phyloP scores from a whole-genome alignment of 2,329 filamentous ascomycete genomes.

The Talaromyces sp. region DNA sequence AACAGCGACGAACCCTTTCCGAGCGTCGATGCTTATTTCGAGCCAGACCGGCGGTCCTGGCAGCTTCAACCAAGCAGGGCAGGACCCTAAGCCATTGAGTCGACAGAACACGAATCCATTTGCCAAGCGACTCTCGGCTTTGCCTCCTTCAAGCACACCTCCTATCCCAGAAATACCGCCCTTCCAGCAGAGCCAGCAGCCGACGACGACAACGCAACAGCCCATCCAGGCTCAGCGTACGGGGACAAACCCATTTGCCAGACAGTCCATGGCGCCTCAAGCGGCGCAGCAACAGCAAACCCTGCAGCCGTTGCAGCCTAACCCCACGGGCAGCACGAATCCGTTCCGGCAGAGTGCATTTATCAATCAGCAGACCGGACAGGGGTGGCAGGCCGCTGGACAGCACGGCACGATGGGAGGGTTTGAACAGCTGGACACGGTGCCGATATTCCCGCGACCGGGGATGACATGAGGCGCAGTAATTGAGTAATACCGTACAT shows the following conservation, averaged over 20 bases:
- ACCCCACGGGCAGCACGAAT: conserved; percentile 84
- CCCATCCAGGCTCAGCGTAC: conserved; percentile 55
- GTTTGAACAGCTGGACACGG: conserved; percentile 67
- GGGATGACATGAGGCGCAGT: conserved; percentile 26
- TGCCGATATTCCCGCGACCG: conserved; percentile 80
- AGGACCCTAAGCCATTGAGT: conserved; percentile 41
- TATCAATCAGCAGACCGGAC: conserved; percentile 79
- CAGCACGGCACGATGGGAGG: conserved; percentile 74
- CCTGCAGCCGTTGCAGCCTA: conserved; percentile 54
- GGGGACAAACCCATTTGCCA: conserved; percentile 67
- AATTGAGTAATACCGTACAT: neutral
- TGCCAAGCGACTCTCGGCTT: conserved; percentile 53
- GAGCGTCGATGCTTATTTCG: conserved; percentile 70
- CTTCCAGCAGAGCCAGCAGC: conserved; percentile 27
- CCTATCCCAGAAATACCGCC: conserved; percentile 17
- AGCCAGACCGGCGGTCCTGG: conserved; percentile 41
- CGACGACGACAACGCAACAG: conserved; percentile 31
- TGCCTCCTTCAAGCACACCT: conserved; percentile 17
- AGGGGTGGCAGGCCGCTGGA: conserved; percentile 74
- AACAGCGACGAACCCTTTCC: conserved; percentile 78
- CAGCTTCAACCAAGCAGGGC: conserved; percentile 31
- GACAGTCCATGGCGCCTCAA: conserved; percentile 42
- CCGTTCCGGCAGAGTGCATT: conserved; percentile 90
- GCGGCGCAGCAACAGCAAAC: conserved; percentile 21
- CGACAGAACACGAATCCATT: conserved; percentile 83